Conservation (phyloP, 352 stramenopile genomes). For the Globisporangium recalcitrans region DNA sequence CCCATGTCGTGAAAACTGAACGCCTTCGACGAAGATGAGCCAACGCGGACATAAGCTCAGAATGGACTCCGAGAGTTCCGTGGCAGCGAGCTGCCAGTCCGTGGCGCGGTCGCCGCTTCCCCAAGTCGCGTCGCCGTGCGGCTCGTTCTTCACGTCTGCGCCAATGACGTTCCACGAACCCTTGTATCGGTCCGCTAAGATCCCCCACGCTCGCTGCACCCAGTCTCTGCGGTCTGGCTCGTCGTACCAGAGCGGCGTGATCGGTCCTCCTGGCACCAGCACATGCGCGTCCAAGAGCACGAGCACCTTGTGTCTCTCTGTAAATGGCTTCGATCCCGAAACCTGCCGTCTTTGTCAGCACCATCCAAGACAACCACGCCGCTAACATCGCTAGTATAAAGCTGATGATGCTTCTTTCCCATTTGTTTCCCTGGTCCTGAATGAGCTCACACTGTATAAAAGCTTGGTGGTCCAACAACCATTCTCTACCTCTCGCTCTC, state of each 20-base stretch:
- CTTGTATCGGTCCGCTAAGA: conserved; percentile 30
- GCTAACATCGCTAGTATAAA: no score
- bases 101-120: conserved; percentile 28
- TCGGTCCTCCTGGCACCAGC: conserved; percentile 30
- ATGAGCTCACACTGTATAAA: not conserved
- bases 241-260: conserved; percentile 45
- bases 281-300: conserved; percentile 49
- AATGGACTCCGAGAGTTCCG: conserved; percentile 22
- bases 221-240: conserved; percentile 17
- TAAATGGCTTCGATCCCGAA: no score
- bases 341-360: no score
- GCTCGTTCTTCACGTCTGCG: conserved; percentile 56
- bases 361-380: no score
- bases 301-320: conserved; percentile 30
- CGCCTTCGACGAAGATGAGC: conserved; percentile 54
- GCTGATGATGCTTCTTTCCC: no score
- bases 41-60: conserved; percentile 29
- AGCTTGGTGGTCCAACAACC: no score
- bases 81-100: conserved; percentile 46
- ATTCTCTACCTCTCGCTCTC: not conserved
- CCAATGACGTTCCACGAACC: conserved; percentile 38
- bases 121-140: conserved; percentile 44
- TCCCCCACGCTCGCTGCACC: conserved; percentile 30
- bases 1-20: conserved; percentile 37
- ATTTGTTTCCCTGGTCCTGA: not conserved